Conservation (phyloP, 306 rosid genomes). For the Datisca glomerata region DNA sequence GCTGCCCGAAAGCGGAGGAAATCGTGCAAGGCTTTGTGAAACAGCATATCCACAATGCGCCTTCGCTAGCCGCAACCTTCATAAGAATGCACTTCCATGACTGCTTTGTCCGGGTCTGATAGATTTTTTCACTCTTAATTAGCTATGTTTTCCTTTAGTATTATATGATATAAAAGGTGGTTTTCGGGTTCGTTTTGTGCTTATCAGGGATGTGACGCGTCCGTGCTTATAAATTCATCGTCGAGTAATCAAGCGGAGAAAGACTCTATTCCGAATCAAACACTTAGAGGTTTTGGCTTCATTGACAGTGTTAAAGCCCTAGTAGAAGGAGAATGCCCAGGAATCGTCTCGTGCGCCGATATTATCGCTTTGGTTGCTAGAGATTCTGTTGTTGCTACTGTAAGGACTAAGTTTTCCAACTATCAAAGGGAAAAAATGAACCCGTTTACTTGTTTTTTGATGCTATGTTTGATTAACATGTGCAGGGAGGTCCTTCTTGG, state of each 20-base stretch:
- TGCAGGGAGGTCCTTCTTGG: slow-evolving; percentile 93
- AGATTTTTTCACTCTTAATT: not conserved
- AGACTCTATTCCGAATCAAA: slow-evolving; percentile 57
- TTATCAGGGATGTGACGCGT: slow-evolving; percentile 85
- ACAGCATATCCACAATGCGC: slow-evolving; percentile 51
- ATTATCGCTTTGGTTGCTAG: slow-evolving; percentile 58
- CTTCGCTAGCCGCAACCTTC: slow-evolving; percentile 78
- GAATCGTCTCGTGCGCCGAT: slow-evolving; percentile 88
- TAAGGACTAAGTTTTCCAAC: slow-evolving; percentile 32
- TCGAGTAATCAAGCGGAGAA: slow-evolving; percentile 55
- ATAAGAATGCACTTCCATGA: slow-evolving; percentile 84
- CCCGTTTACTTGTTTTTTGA: slow-evolving; percentile 5
- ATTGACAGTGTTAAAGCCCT: slow-evolving; percentile 72
- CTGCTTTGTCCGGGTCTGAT: slow-evolving; percentile 63
- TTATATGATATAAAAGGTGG: not conserved
- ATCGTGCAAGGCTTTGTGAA: slow-evolving; percentile 39
- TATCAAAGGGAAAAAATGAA: slow-evolving; percentile 2
- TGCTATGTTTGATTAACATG: not conserved
- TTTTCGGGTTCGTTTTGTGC: not conserved
- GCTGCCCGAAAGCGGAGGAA: slow-evolving; percentile 69
- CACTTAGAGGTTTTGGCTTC: slow-evolving; percentile 80
- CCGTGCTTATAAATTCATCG: slow-evolving; percentile 72
- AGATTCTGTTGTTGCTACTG: slow-evolving; percentile 67
- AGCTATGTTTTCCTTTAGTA: not conserved
- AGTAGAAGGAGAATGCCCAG: slow-evolving; percentile 81